Percentiles rank a stretch among this genome's conserved stretches.
These are phyloP conservation scores for Castanea crenata DNA, from an alignment of 306 rosid genomes.

Conservation along the genomic window DNA sequence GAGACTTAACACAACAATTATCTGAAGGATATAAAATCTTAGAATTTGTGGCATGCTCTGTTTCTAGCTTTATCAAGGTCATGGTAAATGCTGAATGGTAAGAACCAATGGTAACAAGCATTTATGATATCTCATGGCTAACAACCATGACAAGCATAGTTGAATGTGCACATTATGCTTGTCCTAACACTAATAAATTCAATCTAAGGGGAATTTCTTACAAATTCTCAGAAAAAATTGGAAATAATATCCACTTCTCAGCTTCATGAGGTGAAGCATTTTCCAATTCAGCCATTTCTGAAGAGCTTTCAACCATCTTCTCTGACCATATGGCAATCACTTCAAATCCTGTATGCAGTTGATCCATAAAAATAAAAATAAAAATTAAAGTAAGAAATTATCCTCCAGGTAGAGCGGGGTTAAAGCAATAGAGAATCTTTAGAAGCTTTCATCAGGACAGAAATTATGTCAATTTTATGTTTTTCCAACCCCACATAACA, in stretches of 20 bases:
- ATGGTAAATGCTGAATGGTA: conserved; percentile 1
- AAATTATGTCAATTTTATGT: background rate
- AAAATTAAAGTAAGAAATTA: conserved; percentile 30
- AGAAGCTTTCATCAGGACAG: conserved; percentile 25
- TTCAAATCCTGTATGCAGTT: conserved; percentile 75
- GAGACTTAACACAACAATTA: background rate
- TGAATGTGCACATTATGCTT: conserved; percentile 9
- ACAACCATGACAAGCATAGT: conserved; percentile 24
- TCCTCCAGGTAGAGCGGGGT: conserved; percentile 20
- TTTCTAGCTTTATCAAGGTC: background rate
- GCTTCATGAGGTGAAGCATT: conserved; percentile 89
- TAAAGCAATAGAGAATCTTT: conserved; percentile 17
- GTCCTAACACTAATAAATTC: conserved; percentile 9
- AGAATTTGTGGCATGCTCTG: background rate
- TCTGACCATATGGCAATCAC: conserved; percentile 78
- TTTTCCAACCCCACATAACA: background rate
- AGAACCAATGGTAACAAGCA: conserved; percentile 1
- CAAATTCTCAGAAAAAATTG: conserved; percentile 56
- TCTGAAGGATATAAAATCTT: background rate
- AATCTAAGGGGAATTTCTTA: conserved; percentile 26
- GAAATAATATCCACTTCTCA: conserved; percentile 78
- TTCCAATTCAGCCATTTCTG: conserved; percentile 98
- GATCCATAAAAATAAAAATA: conserved; percentile 25
- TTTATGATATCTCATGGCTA: background rate
- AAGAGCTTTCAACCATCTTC: conserved; percentile 75